Base-by-base conservation (phyloP, 169 alveolate species). In the Theileria equi region DNA sequence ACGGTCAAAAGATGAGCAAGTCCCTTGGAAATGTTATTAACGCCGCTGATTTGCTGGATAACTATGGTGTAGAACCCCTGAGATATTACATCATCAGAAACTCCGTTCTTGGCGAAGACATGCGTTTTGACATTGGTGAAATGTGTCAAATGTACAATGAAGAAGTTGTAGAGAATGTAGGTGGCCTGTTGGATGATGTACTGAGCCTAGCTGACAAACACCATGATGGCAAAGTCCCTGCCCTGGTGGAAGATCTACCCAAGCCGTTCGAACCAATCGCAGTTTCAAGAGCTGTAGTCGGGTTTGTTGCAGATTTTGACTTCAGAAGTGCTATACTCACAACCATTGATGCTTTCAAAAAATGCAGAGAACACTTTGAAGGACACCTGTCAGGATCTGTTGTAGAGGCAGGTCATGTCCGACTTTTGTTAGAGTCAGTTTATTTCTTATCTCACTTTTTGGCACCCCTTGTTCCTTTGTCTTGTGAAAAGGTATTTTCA, bases 1-100 rank as follows among this genome's bases (percentile, higher is more conserved):
- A 93, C 58, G 98, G 98, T 8, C 88, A 91, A 40, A 95, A 95
- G 70, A 95, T 95, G 98, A 71, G 94, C 45, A 94, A 92, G 80
- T 86, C 95, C 19, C 74, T 93, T 38, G 95, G 94, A 35, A 93
- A 93, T 74, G 95, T 91, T 16, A 84, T 92, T n/a, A 81, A 89
- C 63, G 93, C 95, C 36, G 47, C 77, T n/a, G 94, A 89, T 57
- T 84, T 89, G 8, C 72, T 92, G 28, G 86, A 43, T 26, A 28
- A 36, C 5, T 77, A 52, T 38, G 89, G 92, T 13, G 58, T 89
- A 1, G 93, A 90, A 50, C 68, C 88, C 5, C 68, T 90, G 52
- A 68, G 94, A 32, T 89, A 79, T 61, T 89, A 87, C 64, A 44
- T 90, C 21, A 65, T 78, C n/a, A 91, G 82, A 44, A 89, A 82